Percentiles rank a stretch among this genome's conserved stretches.
Evolutionary conservation across 169 alveolate species (phyloP).

Genomic region (Babesia ovata): DNA sequence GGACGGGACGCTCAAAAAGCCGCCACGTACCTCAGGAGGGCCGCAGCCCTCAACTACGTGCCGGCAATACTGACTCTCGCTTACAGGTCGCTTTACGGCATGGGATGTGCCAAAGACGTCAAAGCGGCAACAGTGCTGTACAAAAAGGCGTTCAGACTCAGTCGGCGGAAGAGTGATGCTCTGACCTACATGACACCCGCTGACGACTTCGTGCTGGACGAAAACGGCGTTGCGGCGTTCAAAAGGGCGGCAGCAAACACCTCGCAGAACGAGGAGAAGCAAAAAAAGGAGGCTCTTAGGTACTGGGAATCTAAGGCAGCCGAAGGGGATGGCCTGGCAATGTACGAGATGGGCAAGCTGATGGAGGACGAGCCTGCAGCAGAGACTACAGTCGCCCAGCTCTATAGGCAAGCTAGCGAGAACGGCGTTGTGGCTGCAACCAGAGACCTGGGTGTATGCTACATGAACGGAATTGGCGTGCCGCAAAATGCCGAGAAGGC

Average conservation of each 20-base stretch:
- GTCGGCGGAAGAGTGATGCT: background rate
- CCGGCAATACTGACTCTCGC: conserved; percentile 59
- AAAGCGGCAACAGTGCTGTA: conserved; percentile 22
- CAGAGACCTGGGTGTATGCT: conserved; percentile 47
- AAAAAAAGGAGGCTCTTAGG: conserved; percentile 6
- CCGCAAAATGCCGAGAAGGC: conserved; percentile 62
- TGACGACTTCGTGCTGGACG: conserved; percentile 42
- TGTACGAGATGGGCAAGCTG: conserved; percentile 52
- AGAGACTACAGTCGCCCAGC: conserved; percentile 14
- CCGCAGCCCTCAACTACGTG: conserved; percentile 26
- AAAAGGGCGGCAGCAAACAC: background rate
- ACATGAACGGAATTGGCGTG: conserved; percentile 53
- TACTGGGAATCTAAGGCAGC: conserved; percentile 44
- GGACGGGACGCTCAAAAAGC: conserved; percentile 16
- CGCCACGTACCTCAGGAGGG: conserved; percentile 17
- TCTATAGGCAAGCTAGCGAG: conserved; percentile 29
- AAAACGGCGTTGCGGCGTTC: background rate
- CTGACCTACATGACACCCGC: conserved; percentile 19
- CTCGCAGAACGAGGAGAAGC: background rate
- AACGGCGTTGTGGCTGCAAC: conserved; percentile 51
- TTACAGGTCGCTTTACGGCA: conserved; percentile 40
- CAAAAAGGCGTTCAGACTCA: conserved; percentile 23
- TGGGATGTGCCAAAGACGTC: conserved; percentile 13
- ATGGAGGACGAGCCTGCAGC: conserved; percentile 38
- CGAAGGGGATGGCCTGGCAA: conserved; percentile 41